Percentiles rank a stretch among this genome's conserved stretches.
phyloP scores from a whole-genome alignment of 257 asterid genomes.

The Lycium ferocissimum region DNA sequence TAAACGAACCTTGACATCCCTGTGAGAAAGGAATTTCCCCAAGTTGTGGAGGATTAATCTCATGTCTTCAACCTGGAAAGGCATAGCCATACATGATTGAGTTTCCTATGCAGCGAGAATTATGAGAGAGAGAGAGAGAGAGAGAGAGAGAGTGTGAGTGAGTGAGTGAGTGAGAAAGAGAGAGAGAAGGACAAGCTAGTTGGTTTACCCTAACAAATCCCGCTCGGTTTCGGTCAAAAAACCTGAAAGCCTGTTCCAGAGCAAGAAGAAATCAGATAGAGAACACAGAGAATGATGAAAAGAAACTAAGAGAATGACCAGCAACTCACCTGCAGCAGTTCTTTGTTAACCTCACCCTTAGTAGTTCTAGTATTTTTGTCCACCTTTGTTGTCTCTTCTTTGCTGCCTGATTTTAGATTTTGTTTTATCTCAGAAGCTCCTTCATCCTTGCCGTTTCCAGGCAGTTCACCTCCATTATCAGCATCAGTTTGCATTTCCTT shows the following conservation, averaged over 20 bases:
- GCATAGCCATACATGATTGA: background rate
- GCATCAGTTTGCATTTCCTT: conserved; percentile 47
- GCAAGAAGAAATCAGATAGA: conserved; percentile 29
- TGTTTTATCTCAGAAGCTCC: conserved; percentile 43
- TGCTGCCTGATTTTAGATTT: conserved; percentile 42
- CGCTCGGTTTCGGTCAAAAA: conserved; percentile 88
- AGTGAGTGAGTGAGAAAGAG: background rate
- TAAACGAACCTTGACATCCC: conserved; percentile 83
- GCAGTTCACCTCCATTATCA: conserved; percentile 43
- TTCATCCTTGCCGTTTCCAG: conserved; percentile 40
- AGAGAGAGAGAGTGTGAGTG: background rate
- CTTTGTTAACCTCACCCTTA: conserved; percentile 58
- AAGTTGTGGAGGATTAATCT: conserved; percentile 82
- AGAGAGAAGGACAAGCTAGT: background rate
- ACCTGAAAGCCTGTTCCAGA: conserved; percentile 87
- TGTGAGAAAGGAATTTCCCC: conserved; percentile 80
- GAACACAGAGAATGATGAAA: background rate
- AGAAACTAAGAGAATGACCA: background rate
- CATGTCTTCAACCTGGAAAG: conserved; percentile 88
- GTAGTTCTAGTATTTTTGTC: conserved; percentile 49
- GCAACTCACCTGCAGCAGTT: conserved; percentile 71
- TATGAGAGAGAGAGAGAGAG: background rate
- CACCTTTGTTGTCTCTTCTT: conserved; percentile 48
- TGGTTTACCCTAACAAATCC: conserved; percentile 78
- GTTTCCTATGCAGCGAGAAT: background rate